Conservation (phyloP, 1,139 yeast genomes). For the Meyerozyma elateridarum region DNA sequence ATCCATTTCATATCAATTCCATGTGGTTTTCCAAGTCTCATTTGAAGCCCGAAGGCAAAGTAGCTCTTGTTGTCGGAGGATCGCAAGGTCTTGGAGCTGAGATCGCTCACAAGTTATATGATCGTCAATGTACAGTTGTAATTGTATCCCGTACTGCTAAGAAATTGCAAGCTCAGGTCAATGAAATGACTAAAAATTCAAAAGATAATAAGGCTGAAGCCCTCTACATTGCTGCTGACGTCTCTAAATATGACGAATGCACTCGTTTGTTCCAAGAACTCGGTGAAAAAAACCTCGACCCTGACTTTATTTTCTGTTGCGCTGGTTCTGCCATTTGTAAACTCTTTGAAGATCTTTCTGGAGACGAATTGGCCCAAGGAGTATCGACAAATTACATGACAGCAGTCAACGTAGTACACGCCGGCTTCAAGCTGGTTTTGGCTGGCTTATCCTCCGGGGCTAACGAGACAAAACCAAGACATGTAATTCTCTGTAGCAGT, state of each 20-base stretch:
- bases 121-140: conserved; percentile 58
- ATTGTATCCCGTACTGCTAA: conserved; percentile 71
- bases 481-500: conserved; percentile 74
- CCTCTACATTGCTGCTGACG: conserved; percentile 59
- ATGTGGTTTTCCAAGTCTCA: conserved; percentile 27
- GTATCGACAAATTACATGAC: conserved; percentile 69
- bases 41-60: conserved; percentile 40
- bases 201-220: conserved; percentile 12
- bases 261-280: conserved; percentile 29
- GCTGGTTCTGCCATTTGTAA: conserved; percentile 88
- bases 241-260: conserved; percentile 53
- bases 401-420: conserved; percentile 66
- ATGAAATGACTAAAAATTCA: conserved; percentile 28
- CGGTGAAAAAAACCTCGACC: conserved; percentile 28
- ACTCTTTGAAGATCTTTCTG: conserved; percentile 62
- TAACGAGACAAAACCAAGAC: conserved; percentile 35
- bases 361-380: conserved; percentile 56
- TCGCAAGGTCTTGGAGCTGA: conserved; percentile 93
- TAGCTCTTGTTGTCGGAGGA: conserved; percentile 85
- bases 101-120: conserved; percentile 57
- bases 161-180: conserved; percentile 48
- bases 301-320: conserved; percentile 77
- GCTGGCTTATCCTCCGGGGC: conserved; percentile 7
- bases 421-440: conserved; percentile 41
- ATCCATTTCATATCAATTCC: not conserved